Percentiles rank a stretch among this genome's conserved stretches.
These are phyloP conservation scores for Penicillium manginii DNA, from an alignment of 495 filamentous ascomycete genomes.

Conservation along the genomic window DNA sequence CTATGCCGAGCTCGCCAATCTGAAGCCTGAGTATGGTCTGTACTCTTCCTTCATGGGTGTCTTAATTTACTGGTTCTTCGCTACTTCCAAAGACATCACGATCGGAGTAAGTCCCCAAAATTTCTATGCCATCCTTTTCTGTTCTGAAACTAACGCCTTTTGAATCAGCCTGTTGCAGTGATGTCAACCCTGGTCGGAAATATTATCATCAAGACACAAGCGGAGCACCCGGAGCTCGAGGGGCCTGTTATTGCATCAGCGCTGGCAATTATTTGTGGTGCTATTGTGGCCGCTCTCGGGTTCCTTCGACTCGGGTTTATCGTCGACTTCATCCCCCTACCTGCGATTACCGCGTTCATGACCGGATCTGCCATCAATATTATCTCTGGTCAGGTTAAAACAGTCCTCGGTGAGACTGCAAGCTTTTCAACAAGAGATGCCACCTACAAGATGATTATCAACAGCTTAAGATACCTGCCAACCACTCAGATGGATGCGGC, in stretches of 20 bases:
- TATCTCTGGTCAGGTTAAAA: slow-evolving; percentile 78
- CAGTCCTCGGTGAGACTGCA: slow-evolving; percentile 79
- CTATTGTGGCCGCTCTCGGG: slow-evolving; percentile 80
- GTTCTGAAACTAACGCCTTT: slow-evolving; percentile 9
- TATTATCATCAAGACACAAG: slow-evolving; percentile 65
- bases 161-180: slow-evolving; percentile 85
- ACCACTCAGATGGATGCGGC: slow-evolving; percentile 76
- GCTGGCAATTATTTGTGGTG: slow-evolving; percentile 78
- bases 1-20: slow-evolving; percentile 82
- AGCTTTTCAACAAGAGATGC: slow-evolving; percentile 74
- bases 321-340: slow-evolving; percentile 92
- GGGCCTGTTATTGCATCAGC: slow-evolving; percentile 72
- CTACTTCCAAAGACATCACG: slow-evolving; percentile 98
- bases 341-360: slow-evolving; percentile 96
- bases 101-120: slow-evolving; percentile 74
- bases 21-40: slow-evolving; percentile 81
- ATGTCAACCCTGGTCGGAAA: slow-evolving; percentile 88
- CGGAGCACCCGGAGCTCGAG: slow-evolving; percentile 60
- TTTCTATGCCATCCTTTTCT: neutral
- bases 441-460: slow-evolving; percentile 85
- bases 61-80: slow-evolving; percentile 96
- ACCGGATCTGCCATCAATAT: slow-evolving; percentile 96
- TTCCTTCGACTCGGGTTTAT: slow-evolving; percentile 84
- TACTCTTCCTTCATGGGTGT: slow-evolving; percentile 99
- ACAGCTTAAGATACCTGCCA: slow-evolving; percentile 78